These are phyloP conservation scores for Pseudotulostoma volvatum DNA, from an alignment of 495 filamentous ascomycete species.

Conservation along the genomic window DNA sequence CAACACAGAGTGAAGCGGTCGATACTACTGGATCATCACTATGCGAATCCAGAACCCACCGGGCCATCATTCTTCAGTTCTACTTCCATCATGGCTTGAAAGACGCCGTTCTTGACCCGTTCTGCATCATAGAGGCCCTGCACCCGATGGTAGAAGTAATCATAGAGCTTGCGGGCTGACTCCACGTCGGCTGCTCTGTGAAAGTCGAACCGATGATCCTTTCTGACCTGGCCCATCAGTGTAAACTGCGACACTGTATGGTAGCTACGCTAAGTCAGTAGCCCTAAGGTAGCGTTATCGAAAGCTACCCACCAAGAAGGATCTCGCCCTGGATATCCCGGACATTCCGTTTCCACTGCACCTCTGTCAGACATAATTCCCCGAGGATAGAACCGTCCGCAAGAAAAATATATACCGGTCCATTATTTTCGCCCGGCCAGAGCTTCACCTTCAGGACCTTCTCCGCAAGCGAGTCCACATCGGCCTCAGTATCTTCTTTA, in stretches of 20 bases:
- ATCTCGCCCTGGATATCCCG: conserved; percentile 79
- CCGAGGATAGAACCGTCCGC: not conserved
- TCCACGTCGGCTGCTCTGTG: conserved; percentile 69
- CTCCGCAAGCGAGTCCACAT: conserved; percentile 63
- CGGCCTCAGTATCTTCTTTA: conserved; percentile 77
- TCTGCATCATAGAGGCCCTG: conserved; percentile 54
- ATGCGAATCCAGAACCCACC: conserved; percentile 57
- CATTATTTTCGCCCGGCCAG: conserved; percentile 60
- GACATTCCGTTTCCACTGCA: conserved; percentile 75
- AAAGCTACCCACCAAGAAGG: conserved; percentile 54
- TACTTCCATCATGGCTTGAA: conserved; percentile 98
- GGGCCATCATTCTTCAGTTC: conserved; percentile 86
- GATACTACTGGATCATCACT: conserved; percentile 50
- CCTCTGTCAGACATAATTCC: not conserved
- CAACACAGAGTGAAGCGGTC: conserved; percentile 18
- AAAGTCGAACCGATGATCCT: conserved; percentile 90
- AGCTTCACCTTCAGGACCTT: conserved; percentile 81
- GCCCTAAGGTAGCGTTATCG: not conserved
- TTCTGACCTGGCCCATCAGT: conserved; percentile 77
- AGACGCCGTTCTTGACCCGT: conserved; percentile 83
- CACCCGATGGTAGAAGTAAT: conserved; percentile 63
- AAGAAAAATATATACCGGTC: conserved; percentile 20
- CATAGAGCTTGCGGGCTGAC: conserved; percentile 66
- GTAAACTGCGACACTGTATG: conserved; percentile 92
- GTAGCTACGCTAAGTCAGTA: too few relatives aligned